Evolutionary conservation across 2,329 filamentous ascomycete genomes (phyloP).

Genomic region (Trichoderma asperellum): DNA sequence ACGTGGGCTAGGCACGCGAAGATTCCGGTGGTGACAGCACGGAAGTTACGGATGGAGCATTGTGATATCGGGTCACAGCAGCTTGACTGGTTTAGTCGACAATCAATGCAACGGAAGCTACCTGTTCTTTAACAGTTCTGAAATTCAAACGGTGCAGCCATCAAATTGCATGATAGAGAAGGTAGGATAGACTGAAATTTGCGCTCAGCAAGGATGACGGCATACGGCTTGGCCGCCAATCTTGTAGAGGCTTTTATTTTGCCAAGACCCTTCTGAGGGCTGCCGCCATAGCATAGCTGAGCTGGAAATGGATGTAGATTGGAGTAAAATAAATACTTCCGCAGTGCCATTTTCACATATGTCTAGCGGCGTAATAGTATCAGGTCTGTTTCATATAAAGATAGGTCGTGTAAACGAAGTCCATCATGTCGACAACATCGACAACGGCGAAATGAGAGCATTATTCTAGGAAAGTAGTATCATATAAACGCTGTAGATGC

Average conservation of each 20-base stretch:
- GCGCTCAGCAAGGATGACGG: constrained; percentile 23
- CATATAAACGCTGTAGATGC: neutral
- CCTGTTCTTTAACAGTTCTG: neutral
- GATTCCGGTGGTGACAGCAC: neutral
- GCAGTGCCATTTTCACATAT: neutral
- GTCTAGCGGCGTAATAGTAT: neutral
- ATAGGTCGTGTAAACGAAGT: neutral
- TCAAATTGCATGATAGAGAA: neutral
- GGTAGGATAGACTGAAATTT: constrained; percentile 18
- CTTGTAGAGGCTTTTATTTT: neutral
- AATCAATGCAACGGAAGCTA: neutral
- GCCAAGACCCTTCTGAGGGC: neutral
- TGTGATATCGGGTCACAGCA: neutral
- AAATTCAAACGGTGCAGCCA: neutral
- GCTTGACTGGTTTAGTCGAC: neutral
- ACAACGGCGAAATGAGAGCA: neutral
- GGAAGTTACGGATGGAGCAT: constrained; percentile 3
- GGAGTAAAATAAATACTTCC: neutral
- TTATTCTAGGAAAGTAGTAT: neutral
- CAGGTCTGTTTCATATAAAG: neutral
- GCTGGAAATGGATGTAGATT: neutral
- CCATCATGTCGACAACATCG: neutral
- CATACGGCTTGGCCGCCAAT: constrained; percentile 9
- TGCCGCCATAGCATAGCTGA: neutral
- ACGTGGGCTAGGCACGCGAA: neutral